A percentile compares a stretch with the other conserved stretches of the same genome.
Conservation (phyloP, 768 basidiomycete species). For the Hericium rajendrae region DNA sequence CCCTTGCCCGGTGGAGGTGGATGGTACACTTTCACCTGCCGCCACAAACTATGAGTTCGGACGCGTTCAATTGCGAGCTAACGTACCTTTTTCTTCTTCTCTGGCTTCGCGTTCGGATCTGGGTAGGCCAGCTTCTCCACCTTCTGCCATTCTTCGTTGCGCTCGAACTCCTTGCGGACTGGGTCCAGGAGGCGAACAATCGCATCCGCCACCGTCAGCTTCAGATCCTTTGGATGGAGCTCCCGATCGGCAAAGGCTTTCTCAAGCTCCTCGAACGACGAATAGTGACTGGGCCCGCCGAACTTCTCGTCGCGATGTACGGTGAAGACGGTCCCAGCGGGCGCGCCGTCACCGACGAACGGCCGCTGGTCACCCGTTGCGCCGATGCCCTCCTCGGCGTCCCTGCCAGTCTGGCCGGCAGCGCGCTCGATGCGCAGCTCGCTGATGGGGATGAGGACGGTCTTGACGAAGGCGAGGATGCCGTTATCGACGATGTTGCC, state of each 20-base stretch:
- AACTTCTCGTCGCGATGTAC: constrained; percentile 71
- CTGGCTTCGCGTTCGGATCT: constrained; percentile 51
- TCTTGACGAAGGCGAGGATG: constrained; percentile 72
- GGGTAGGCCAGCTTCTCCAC: constrained; percentile 80
- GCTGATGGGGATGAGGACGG: constrained; percentile 84
- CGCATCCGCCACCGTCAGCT: constrained; percentile 62
- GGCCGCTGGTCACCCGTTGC: constrained; percentile 44
- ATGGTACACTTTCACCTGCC: constrained; percentile 71
- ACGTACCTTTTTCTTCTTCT: constrained; percentile 48
- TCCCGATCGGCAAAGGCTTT: constrained; percentile 66
- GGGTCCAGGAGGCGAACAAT: constrained; percentile 73
- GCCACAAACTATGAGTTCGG: background rate
- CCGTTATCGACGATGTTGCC: constrained; percentile 86
- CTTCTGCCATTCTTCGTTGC: constrained; percentile 71
- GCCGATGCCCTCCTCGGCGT: constrained; percentile 35
- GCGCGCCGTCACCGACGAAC: constrained; percentile 61
- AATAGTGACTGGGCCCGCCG: constrained; percentile 75
- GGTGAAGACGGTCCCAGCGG: constrained; percentile 74
- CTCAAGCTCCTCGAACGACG: constrained; percentile 52
- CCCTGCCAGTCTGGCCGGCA: constrained; percentile 34
- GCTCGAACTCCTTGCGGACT: constrained; percentile 68
- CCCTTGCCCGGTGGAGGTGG: constrained; percentile 79
- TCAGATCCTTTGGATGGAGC: constrained; percentile 87
- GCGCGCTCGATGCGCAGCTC: constrained; percentile 57
- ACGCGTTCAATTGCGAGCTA: background rate